Conservation (phyloP, 768 basidiomycete species). For the Tricholoma matsutake region DNA sequence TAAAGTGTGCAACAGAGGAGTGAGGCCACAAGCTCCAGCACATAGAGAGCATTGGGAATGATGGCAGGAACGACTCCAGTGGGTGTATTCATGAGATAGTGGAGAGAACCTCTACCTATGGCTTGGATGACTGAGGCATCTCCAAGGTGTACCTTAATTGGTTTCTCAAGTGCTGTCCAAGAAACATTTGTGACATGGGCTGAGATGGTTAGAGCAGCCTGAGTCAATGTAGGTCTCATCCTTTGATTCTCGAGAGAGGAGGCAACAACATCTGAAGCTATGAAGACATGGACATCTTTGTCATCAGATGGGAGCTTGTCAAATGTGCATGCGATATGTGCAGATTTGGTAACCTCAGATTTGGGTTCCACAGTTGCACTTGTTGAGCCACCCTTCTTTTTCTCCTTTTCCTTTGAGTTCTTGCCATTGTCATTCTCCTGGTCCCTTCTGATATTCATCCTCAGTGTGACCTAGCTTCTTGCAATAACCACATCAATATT, state of each 20-base stretch:
- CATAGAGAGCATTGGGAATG: conserved; percentile 11
- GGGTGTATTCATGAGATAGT: conserved; percentile 8
- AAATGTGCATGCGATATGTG: not conserved
- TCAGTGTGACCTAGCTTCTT: conserved; percentile 2
- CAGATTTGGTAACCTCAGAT: not conserved
- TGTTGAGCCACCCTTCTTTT: conserved; percentile 6
- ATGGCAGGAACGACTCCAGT: conserved; percentile 7
- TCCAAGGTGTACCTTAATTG: conserved; percentile 8
- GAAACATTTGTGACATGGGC: conserved; percentile 9
- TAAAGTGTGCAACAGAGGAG: not conserved
- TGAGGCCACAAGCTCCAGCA: conserved; percentile 7
- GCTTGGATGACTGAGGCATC: conserved; percentile 12
- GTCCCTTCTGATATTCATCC: conserved; percentile 2
- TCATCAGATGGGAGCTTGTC: conserved; percentile 5
- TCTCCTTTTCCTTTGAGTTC: conserved; percentile 1
- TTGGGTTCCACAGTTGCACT: conserved; percentile 1
- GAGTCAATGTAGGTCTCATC: conserved; percentile 11
- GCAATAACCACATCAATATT: not conserved
- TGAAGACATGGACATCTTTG: conserved; percentile 5
- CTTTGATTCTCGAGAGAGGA: conserved; percentile 4
- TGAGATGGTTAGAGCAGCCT: conserved; percentile 8
- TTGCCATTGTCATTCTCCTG: not conserved
- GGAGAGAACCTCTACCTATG: conserved; percentile 9
- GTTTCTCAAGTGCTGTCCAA: conserved; percentile 8
- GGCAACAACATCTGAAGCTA: conserved; percentile 3